Conservation (phyloP, 163 green algal species). For the Smithsoniella earleae region DNA sequence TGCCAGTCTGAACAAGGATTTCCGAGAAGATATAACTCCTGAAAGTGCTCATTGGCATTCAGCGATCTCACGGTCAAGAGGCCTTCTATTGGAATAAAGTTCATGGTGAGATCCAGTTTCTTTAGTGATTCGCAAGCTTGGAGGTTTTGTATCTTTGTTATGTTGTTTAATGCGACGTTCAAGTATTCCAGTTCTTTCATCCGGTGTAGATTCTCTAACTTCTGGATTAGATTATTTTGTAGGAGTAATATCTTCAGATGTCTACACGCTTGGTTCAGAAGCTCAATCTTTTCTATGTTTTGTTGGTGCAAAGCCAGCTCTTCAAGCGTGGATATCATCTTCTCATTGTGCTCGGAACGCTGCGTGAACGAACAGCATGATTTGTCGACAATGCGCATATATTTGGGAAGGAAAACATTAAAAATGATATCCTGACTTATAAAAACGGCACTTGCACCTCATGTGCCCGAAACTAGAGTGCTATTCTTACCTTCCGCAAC, state of each 20-base stretch:
- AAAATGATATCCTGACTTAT: not conserved
- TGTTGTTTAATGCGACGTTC: slow-evolving; percentile 88
- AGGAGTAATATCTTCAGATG: slow-evolving; percentile 78
- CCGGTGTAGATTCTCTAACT: slow-evolving; percentile 72
- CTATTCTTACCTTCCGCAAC: too few relatives aligned
- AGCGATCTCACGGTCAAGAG: slow-evolving; percentile 57
- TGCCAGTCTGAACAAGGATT: slow-evolving; percentile 80
- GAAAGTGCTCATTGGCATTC: slow-evolving; percentile 47
- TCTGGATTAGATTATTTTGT: slow-evolving; percentile 86
- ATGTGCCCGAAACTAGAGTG: too few relatives aligned
- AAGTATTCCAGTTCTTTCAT: slow-evolving; percentile 73
- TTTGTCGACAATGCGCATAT: not conserved
- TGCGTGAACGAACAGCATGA: too few relatives aligned
- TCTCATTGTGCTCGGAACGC: slow-evolving; percentile 80
- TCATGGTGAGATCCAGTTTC: slow-evolving; percentile 85
- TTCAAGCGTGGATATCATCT: slow-evolving; percentile 67
- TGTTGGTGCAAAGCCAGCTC: slow-evolving; percentile 82
- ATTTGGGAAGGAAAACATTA: not conserved
- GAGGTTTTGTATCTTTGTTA: slow-evolving; percentile 74
- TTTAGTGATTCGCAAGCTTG: slow-evolving; percentile 76
- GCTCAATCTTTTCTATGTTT: slow-evolving; percentile 68
- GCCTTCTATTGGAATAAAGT: slow-evolving; percentile 64
- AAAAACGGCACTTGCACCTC: too few relatives aligned
- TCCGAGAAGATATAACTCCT: slow-evolving; percentile 70
- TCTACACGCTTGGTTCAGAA: slow-evolving; percentile 61